These are phyloP conservation scores for Aureobasidium sp. DNA, from an alignment of 2,329 filamentous ascomycete genomes.

Conservation along the genomic window DNA sequence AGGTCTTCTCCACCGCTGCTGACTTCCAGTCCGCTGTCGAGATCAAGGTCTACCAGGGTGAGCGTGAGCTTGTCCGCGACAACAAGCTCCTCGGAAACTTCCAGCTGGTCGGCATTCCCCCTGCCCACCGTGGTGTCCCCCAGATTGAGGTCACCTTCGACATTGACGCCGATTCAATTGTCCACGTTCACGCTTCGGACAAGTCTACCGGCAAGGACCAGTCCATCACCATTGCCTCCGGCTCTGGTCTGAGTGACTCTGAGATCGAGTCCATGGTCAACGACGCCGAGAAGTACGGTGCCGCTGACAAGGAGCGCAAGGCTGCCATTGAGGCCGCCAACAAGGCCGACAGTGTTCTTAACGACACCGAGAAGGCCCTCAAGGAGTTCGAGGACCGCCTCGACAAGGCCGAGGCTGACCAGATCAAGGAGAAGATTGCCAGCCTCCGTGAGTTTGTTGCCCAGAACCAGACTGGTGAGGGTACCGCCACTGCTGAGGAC, in stretches of 20 bases:
- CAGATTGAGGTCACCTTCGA: constrained; percentile 98
- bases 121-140: constrained; percentile 91
- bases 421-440: constrained; percentile 94
- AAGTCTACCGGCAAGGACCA: constrained; percentile 97
- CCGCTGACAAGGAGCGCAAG: constrained; percentile 95
- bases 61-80: constrained; percentile 96
- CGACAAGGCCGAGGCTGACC: constrained; percentile 90
- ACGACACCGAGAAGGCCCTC: constrained; percentile 96
- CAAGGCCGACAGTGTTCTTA: constrained; percentile 90
- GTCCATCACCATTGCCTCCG: constrained; percentile 99
- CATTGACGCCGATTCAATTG: constrained; percentile 99
- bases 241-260: constrained; percentile 86
- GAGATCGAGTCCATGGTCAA: constrained; percentile 99
- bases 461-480: constrained; percentile 92
- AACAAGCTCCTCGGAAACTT: constrained; percentile 99
- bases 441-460: constrained; percentile 71
- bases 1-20: constrained; percentile 11
- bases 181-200: constrained; percentile 98
- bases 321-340: constrained; percentile 91
- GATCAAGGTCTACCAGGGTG: constrained; percentile 99
- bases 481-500: constrained; percentile 75
- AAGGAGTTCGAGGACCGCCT: constrained; percentile 99
- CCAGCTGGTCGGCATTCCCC: constrained; percentile 59
- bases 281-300: constrained; percentile 95
- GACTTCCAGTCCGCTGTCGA: constrained; percentile 68